Evolutionary conservation across 768 basidiomycete genomes (phyloP), one percentile per base, ranked within the genome.

Genomic region (Calvatia gigantea): DNA sequence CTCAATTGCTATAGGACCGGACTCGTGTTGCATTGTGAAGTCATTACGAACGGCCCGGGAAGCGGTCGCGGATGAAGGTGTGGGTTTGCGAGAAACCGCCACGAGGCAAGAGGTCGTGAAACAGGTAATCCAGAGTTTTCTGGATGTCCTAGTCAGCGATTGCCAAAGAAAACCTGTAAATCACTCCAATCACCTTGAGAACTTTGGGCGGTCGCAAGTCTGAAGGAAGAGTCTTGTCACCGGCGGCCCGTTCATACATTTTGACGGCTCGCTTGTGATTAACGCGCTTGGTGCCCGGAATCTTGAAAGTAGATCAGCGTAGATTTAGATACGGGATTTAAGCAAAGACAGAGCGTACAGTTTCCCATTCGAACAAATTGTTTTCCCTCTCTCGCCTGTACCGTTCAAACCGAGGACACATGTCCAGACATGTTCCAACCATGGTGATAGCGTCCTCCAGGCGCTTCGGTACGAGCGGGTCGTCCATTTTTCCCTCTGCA

Each of bases 331-430:
- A 69, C 54, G 48, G 50, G 59, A 58, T 33, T 48, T 45, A 29
- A 51, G 17, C 15, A 57, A 56, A 55, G 29, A 43, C 71, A 77
- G 59, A 75, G 77, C 89, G 60, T 72, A 95, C 91, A 59, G 80
- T 84, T 75, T 97, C 94, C 82, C 86, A 89, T 62, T 85, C 82
- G 58, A 89, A 87, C 1, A 98, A 77, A 61, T 93, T 91, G 67
- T 91, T 90, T 67, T 94, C 91, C 58, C 86, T 81, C 67, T 98
- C 93, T 33, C 96, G 80, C 60, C 93, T 80, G 68, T 96, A 94
- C 25, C 91, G 80, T 69, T 98, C 96, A 64, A 92, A 97, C 38
- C 89, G 83, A 2, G 95, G 94, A 66, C 95, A 98, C 94, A 98
- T 97, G 58, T 91, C 87, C 73, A 78, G 72, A 65, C 96, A 98